phyloP scores from a whole-genome alignment of 1,139 yeast species.

The Insectozyma bohioensis region DNA sequence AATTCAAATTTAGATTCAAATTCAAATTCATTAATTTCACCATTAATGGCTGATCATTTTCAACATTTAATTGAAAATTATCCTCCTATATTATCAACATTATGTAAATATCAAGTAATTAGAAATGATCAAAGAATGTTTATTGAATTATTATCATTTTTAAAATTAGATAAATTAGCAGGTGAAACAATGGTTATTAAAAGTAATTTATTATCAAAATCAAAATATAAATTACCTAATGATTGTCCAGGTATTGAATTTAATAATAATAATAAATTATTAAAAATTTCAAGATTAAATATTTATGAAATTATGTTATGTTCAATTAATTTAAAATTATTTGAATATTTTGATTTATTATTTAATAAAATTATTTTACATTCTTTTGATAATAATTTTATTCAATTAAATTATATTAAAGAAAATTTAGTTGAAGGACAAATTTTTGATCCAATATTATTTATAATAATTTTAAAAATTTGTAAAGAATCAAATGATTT shows the following conservation, averaged over 20 bases:
- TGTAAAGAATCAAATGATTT: slow-evolving; percentile 25
- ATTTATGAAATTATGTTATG: slow-evolving; percentile 31
- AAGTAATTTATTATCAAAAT: slow-evolving; percentile 26
- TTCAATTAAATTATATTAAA: slow-evolving; percentile 14
- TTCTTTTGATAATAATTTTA: slow-evolving; percentile 18
- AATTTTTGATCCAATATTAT: slow-evolving; percentile 27
- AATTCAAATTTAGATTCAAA: slow-evolving; percentile 11
- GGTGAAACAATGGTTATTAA: slow-evolving; percentile 17
- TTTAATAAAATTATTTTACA: slow-evolving; percentile 36
- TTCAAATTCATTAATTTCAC: slow-evolving; percentile 7
- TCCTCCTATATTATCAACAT: slow-evolving; percentile 28
- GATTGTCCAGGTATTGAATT: slow-evolving; percentile 12
- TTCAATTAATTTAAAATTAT: slow-evolving; percentile 29
- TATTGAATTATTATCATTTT: slow-evolving; percentile 26
- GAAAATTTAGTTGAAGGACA: slow-evolving; percentile 10
- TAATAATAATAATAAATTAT: slow-evolving; percentile 11
- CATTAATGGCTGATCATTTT: slow-evolving; percentile 22
- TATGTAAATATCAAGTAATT: slow-evolving; percentile 27
- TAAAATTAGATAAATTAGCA: slow-evolving; percentile 28
- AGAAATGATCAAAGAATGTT: slow-evolving; percentile 23
- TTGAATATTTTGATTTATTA: slow-evolving; percentile 32
- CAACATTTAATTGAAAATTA: slow-evolving; percentile 22
- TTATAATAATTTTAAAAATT: slow-evolving; percentile 26
- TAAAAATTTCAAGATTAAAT: slow-evolving; percentile 9
- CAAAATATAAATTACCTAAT: slow-evolving; percentile 21